Percentiles rank a stretch among this genome's conserved stretches.
Evolutionary conservation across 2,329 filamentous ascomycete genomes (phyloP).

Genomic region (Magnaporthiopsis incrustans): DNA sequence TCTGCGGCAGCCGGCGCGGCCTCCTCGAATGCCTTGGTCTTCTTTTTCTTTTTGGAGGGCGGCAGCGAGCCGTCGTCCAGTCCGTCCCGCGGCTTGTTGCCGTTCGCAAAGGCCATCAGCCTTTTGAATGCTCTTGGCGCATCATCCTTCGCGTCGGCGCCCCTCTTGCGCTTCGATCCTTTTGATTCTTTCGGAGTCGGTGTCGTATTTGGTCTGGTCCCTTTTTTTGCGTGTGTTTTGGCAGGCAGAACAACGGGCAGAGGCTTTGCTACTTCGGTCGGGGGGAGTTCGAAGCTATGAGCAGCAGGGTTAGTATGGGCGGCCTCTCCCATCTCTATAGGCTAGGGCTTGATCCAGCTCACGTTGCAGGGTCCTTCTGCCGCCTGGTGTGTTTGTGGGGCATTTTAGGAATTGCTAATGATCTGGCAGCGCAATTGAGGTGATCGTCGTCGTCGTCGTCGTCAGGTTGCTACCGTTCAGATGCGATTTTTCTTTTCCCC

Average conservation of each 20-base stretch:
- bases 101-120: slow-evolving; percentile 66
- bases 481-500: not conserved
- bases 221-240: slow-evolving; percentile 24
- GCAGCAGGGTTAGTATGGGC: not conserved
- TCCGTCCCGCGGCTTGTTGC: slow-evolving; percentile 53
- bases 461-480: not conserved
- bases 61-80: slow-evolving; percentile 59
- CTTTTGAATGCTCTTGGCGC: slow-evolving; percentile 82
- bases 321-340: not conserved
- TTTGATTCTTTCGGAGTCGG: slow-evolving; percentile 18
- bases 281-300: slow-evolving; percentile 41
- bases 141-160: slow-evolving; percentile 53
- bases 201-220: slow-evolving; percentile 17
- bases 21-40: slow-evolving; percentile 18
- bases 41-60: slow-evolving; percentile 22
- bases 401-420: slow-evolving; percentile 39
- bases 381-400: slow-evolving; percentile 80
- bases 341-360: slow-evolving; percentile 9
- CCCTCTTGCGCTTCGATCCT: slow-evolving; percentile 44
- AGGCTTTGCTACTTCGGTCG: slow-evolving; percentile 39
- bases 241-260: slow-evolving; percentile 33
- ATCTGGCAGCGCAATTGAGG: not conserved
- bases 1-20: slow-evolving; percentile 1
- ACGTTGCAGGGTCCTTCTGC: slow-evolving; percentile 47
- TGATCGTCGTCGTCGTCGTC: not conserved